Conservation (phyloP, 371 early-diverging fungal genomes). For the Mucor racemosus region DNA sequence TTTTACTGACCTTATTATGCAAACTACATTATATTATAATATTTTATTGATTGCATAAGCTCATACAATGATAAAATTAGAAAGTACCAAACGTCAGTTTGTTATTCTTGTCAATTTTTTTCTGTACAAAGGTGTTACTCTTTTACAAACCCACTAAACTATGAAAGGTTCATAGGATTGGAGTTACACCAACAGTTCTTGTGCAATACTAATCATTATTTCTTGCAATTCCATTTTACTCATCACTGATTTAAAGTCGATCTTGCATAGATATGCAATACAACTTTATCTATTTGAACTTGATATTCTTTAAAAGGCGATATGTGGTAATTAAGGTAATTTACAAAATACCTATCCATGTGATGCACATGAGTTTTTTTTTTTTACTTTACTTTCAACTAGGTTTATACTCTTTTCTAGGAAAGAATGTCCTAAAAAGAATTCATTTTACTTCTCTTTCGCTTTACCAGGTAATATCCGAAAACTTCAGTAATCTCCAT, state of each 20-base stretch:
- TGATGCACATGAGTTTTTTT: neutral
- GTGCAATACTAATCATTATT: neutral
- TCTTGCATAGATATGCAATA: neutral
- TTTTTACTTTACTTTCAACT: neutral
- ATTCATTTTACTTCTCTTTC: neutral
- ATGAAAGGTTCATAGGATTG: neutral
- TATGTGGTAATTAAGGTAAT: constrained; percentile 1
- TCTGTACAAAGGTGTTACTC: neutral
- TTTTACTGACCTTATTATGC: neutral
- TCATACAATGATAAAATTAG: neutral
- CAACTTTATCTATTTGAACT: neutral
- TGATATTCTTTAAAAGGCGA: neutral
- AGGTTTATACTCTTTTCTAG: neutral
- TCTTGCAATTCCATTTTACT: neutral
- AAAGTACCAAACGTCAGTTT: neutral
- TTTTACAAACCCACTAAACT: too few species aligned
- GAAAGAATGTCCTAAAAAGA: constrained; percentile 10
- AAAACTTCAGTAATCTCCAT: constrained; percentile 4
- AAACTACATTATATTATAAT: too few species aligned
- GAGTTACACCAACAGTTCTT: neutral
- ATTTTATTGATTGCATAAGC: too few species aligned
- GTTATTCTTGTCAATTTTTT: neutral
- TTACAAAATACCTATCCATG: neutral
- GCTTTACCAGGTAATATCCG: constrained; percentile 1
- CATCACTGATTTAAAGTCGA: neutral